These are phyloP conservation scores for Blepharisma undulans DNA, from an alignment of 169 alveolate genomes.

Conservation along the genomic window DNA sequence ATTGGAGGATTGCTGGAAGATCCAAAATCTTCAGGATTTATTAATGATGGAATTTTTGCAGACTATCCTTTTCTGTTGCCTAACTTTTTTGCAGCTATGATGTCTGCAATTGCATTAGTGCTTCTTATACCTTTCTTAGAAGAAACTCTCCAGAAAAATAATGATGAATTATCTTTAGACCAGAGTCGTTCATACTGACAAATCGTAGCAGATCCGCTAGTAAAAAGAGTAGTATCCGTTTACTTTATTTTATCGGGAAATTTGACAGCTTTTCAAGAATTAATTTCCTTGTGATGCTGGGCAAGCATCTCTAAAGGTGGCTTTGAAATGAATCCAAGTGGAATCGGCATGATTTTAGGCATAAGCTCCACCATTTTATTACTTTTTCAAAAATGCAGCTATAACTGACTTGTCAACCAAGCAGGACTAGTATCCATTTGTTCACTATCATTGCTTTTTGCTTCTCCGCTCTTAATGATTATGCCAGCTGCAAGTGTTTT, in stretches of 20 bases:
- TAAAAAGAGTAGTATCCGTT: not conserved
- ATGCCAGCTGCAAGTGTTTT: not conserved
- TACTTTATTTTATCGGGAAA: not conserved
- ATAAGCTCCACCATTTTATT: not conserved
- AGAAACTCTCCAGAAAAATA: not conserved
- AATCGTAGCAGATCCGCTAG: not conserved
- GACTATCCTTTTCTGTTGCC: conserved; percentile 24
- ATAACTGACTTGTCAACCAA: not conserved
- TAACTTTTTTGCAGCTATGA: not conserved
- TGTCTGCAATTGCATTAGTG: not conserved
- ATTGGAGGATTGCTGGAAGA: conserved; percentile 18
- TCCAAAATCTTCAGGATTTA: not conserved
- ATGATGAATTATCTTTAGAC: not conserved
- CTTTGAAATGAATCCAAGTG: not conserved
- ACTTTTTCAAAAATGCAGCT: not conserved
- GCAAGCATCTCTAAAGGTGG: not conserved
- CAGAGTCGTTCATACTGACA: not conserved
- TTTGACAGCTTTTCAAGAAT: not conserved
- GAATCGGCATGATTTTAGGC: not conserved
- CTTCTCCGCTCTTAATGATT: not conserved
- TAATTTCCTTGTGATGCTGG: not conserved
- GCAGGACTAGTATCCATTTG: not conserved
- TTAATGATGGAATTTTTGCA: not conserved
- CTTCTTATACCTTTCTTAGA: not conserved
- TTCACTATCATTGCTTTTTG: not conserved